phyloP scores from a whole-genome alignment of 2,329 filamentous ascomycete genomes.

The Xylaria sp. region DNA sequence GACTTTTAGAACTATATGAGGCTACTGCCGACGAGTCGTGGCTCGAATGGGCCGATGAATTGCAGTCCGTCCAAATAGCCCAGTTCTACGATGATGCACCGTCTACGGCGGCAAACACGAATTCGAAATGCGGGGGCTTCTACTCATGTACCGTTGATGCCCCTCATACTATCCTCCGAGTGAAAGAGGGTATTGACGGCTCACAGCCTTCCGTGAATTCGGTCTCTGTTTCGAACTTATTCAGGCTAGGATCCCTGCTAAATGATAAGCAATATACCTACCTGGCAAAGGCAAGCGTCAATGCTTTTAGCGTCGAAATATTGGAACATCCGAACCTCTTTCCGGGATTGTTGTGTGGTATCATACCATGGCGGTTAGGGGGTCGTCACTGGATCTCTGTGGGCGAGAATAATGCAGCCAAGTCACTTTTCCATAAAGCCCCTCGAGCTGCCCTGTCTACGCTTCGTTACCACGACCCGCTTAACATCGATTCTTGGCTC shows the following conservation, averaged over 20 bases:
- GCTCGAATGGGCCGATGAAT: conserved; percentile 80
- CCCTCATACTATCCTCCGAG: conserved; percentile 79
- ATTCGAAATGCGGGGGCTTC: conserved; percentile 69
- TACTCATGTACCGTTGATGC: conserved; percentile 74
- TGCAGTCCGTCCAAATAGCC: conserved; percentile 80
- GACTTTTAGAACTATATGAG: conserved; percentile 85
- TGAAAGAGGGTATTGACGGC: conserved; percentile 96
- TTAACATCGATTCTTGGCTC: conserved; percentile 39
- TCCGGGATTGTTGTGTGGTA: conserved; percentile 78
- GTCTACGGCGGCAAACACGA: conserved; percentile 50
- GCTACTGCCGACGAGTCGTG: conserved; percentile 80
- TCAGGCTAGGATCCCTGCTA: conserved; percentile 78
- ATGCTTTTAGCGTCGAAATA: conserved; percentile 90
- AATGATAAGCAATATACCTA: conserved; percentile 71
- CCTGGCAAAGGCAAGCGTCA: conserved; percentile 78
- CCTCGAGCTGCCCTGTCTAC: conserved; percentile 45
- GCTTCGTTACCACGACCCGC: conserved; percentile 42
- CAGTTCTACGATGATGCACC: conserved; percentile 77
- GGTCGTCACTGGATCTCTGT: conserved; percentile 57
- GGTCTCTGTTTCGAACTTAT: conserved; percentile 86
- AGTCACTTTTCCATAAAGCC: conserved; percentile 40
- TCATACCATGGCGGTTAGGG: conserved; percentile 81
- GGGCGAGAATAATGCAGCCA: conserved; percentile 20
- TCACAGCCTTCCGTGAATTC: conserved; percentile 91
- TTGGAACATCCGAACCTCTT: conserved; percentile 95